Percentiles rank a stretch among this genome's conserved stretches.
Evolutionary conservation across 495 filamentous ascomycete genomes (phyloP).

Genomic region (Astrothelium subdiscretum): DNA sequence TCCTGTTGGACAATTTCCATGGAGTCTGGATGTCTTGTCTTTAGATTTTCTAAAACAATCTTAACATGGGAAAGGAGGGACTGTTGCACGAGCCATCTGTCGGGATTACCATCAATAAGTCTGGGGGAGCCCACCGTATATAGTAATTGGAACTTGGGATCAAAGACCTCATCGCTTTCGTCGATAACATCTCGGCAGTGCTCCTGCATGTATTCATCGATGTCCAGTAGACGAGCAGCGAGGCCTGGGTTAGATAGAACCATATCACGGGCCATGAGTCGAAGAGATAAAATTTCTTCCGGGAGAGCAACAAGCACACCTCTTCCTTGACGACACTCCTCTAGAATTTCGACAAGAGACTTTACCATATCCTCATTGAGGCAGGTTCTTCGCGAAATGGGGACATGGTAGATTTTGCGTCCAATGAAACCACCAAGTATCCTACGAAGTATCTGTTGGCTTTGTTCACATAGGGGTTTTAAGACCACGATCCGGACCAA

Average conservation of each 20-base stretch:
- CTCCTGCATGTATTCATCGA: slow-evolving; percentile 16
- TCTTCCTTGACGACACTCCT: slow-evolving; percentile 35
- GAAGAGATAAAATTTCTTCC: slow-evolving; percentile 59
- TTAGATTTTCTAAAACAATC: background rate
- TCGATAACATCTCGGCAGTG: slow-evolving; percentile 23
- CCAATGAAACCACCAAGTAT: slow-evolving; percentile 50
- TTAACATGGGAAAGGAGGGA: too few relatives aligned
- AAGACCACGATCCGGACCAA: slow-evolving; percentile 50
- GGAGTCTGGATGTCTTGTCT: background rate
- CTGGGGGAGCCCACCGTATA: slow-evolving; percentile 54
- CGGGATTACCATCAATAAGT: slow-evolving; percentile 42
- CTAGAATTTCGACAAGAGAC: slow-evolving; percentile 29
- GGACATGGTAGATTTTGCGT: slow-evolving; percentile 48
- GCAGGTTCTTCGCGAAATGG: slow-evolving; percentile 44
- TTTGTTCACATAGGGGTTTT: slow-evolving; percentile 51
- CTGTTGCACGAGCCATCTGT: too few relatives aligned
- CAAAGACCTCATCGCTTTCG: slow-evolving; percentile 26
- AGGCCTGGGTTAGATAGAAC: slow-evolving; percentile 16
- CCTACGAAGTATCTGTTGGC: slow-evolving; percentile 45
- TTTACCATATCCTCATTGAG: slow-evolving; percentile 18
- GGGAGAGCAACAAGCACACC: slow-evolving; percentile 51
- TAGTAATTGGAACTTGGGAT: slow-evolving; percentile 29
- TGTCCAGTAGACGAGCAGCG: slow-evolving; percentile 10
- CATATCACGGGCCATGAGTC: slow-evolving; percentile 51
- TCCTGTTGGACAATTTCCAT: background rate